Evolutionary conservation across 2,329 filamentous ascomycete genomes (phyloP).

Genomic region (Sphaerulina populicola): DNA sequence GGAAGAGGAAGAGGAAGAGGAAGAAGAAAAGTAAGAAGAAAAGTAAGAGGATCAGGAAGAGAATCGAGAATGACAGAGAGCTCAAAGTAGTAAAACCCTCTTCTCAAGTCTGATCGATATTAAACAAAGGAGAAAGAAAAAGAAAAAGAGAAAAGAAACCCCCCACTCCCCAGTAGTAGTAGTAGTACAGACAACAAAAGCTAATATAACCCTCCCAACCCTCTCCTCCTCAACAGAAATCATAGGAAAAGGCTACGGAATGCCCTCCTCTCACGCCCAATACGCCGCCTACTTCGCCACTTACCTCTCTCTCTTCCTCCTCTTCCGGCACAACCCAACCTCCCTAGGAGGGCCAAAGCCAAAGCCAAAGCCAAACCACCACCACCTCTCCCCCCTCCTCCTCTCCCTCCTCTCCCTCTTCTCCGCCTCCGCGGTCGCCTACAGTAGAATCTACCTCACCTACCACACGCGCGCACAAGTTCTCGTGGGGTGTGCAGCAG

Average conservation of each 20-base stretch:
- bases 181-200: no score
- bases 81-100: not conserved
- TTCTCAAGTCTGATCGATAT: no score
- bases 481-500: slow-evolving; percentile 65
- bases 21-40: no score
- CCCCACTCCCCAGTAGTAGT: no score
- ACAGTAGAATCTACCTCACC: slow-evolving; percentile 78
- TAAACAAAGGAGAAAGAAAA: no score
- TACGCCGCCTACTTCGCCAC: slow-evolving; percentile 88
- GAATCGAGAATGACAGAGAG: not conserved
- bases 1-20: no score
- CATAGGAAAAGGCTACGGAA: slow-evolving; percentile 90
- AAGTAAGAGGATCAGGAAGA: no score
- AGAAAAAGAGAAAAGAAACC: no score
- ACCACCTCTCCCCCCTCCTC: slow-evolving; percentile 41
- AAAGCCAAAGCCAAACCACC: slow-evolving; percentile 52
- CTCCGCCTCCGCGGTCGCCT: slow-evolving; percentile 52
- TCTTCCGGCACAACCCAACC: slow-evolving; percentile 48
- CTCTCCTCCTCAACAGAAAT: slow-evolving; percentile 43
- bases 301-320: slow-evolving; percentile 73
- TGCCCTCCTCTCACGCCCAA: slow-evolving; percentile 93
- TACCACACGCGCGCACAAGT: slow-evolving; percentile 91
- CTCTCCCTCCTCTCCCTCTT: slow-evolving; percentile 39
- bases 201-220: no score
- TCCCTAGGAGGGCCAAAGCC: no score